Base-by-base conservation (phyloP, 106 monocot species). In the Posidonia australis region DNA sequence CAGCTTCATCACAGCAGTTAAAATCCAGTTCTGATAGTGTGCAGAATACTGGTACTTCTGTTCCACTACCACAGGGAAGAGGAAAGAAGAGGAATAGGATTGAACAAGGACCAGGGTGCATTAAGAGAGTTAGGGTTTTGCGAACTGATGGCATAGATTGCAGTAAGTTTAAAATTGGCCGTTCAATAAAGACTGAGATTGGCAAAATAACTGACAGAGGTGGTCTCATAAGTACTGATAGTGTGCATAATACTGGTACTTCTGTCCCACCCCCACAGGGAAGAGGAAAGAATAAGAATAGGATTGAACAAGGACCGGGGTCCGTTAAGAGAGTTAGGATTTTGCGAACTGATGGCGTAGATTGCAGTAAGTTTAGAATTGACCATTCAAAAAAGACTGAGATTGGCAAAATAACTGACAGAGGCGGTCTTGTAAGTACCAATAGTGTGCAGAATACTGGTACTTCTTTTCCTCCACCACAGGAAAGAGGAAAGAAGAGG, bases 161-260 rank as follows among this genome's bases (percentile, higher is more conserved):
- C 73, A 21, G 59, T 63, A 71, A 60, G 30, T 80, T 69, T 82
- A 46, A 78, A 82, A 60, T 67, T 63, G 79, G 60, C 77, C 71
- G 83, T 54, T 72, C 72, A 67, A 64, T 82, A 30, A 94, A 82
- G 59, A 69, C 70, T 60, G 86, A 89, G 68, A 66, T 94, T 70
- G 70, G 77, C 13, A 86, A 86, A 70, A 80, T 94, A 68, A 84
- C 93, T 51, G 89, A 94, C 25, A 89, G 82, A 66, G 89, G 93
- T 10, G 89, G 81, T 16, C 75, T 94, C 55, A 23, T 67, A 46
- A 69, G 69, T 76, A 76, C 89, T 44, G 93, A 94, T 52, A 79
- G 67, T 67, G 76, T 68, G 13, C 88, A 83, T 41, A 93, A 83
- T 58, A 77, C 73, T 69, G 78, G 65, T 44, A 62, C 79, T 58